Evolutionary conservation across 768 basidiomycete genomes (phyloP), one percentile per base, ranked within the genome.

Genomic region (Lyophyllum atratum): DNA sequence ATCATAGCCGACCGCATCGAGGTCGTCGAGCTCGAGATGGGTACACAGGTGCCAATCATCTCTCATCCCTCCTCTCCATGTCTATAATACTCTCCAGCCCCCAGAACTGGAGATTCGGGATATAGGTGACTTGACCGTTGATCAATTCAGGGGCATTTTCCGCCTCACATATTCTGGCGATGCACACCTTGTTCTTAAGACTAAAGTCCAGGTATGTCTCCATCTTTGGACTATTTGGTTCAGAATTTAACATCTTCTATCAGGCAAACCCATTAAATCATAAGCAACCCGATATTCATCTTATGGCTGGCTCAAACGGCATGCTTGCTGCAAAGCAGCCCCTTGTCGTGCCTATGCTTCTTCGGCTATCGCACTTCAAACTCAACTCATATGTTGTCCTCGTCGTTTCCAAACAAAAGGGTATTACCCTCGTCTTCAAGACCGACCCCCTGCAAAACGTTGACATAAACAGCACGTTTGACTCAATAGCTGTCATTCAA

Each of bases 11-110:
- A 96, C 75, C 89, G 84, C 72, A 98, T 99, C 61, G 94, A 98
- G 71, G 97, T 99, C 28, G 92, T 97, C 52, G 97, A 98, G 70
- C 77, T 99, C n/a, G 90, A 98, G 74, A 98, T 99, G 97, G 97
- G 97, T 34, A 93, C 92, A 2, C 90, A 96, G 80, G 95, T 94
- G 58, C n/a, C 53, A 29, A 26, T 22, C 55, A 25, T 11, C 19
- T 54, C 26, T 31, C 55, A n/a, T 33, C 45, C 33, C 22, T 45
- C 19, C 42, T 24, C 45, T 25, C 34, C 39, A 52, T 31, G 49
- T 56, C 52, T 50, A 49, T 47, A 49, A 59, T 29, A 1, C 21
- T 51, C n/a, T 24, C 4, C 64, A 98, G 94, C 96, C 97, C 11
- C 97, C 97, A 45, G 96, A 98, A 62, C 82, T 99, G 17, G 95